phyloP scores from a whole-genome alignment of 441 rosid genomes.

The Aleurites moluccanus region DNA sequence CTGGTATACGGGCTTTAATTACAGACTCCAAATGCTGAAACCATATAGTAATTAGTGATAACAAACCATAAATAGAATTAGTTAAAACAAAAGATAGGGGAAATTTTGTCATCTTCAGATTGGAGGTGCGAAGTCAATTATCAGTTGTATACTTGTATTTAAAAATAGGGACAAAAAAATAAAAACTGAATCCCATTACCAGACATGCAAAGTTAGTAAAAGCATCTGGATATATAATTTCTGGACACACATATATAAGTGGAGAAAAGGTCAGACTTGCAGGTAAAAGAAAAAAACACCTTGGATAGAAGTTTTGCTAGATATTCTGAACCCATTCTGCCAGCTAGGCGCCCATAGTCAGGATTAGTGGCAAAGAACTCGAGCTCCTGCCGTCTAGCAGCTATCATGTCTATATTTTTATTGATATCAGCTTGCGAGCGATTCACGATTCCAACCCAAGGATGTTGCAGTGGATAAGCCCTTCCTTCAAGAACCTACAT shows the following conservation, averaged over 20 bases:
- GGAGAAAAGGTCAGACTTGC: not conserved
- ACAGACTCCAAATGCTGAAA: slow-evolving; percentile 70
- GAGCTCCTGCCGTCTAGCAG: slow-evolving; percentile 54
- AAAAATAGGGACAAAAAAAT: not conserved
- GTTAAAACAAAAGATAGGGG: not conserved
- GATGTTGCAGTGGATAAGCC: slow-evolving; percentile 61
- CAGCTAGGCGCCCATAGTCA: slow-evolving; percentile 63
- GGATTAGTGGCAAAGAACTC: slow-evolving; percentile 64
- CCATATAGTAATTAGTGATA: slow-evolving; percentile 16
- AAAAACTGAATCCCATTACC: not conserved
- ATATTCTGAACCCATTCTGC: slow-evolving; percentile 77
- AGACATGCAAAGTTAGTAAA: not conserved
- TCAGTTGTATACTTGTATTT: not conserved
- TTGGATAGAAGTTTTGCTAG: slow-evolving; percentile 72
- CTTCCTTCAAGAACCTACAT: slow-evolving; percentile 72
- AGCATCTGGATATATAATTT: not conserved
- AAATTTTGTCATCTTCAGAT: not conserved
- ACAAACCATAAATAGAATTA: slow-evolving; percentile 9
- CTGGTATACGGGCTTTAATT: slow-evolving; percentile 63
- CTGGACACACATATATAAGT: not conserved
- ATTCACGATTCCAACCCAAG: slow-evolving; percentile 81
- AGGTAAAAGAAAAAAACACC: slow-evolving; percentile 32
- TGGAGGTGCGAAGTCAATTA: not conserved
- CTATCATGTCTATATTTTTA: slow-evolving; percentile 62
- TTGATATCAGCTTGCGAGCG: slow-evolving; percentile 81